Conservation (phyloP, 1,284 basidiomycete species). For the Rugosomyces carneus region DNA sequence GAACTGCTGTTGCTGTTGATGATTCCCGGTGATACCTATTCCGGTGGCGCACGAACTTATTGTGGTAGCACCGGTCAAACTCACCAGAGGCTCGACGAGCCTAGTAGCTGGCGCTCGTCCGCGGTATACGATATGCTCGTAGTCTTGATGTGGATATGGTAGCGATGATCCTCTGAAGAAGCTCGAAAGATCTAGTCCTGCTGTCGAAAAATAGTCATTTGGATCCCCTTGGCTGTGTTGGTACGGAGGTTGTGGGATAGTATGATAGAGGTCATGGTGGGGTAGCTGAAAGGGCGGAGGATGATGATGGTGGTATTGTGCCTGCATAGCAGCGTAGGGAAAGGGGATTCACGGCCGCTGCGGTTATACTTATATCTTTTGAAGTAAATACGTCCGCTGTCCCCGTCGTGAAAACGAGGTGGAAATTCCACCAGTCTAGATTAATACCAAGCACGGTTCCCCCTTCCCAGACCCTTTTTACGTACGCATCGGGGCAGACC, state of each 20-base stretch:
- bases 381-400: constrained; percentile 29
- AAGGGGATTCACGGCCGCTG: constrained; percentile 21
- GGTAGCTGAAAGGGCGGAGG: constrained; percentile 16
- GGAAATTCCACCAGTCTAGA: constrained; percentile 33
- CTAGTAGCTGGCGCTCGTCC: constrained; percentile 28
- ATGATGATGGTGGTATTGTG: constrained; percentile 27
- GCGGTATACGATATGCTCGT: constrained; percentile 35
- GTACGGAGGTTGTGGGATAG: constrained; percentile 18
- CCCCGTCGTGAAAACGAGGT: constrained; percentile 28
- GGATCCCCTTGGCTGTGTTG: constrained; percentile 16
- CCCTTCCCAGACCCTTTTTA: constrained; percentile 31
- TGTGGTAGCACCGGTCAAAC: constrained; percentile 22
- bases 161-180: constrained; percentile 45
- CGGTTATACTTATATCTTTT: constrained; percentile 33
- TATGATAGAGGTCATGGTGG: constrained; percentile 15
- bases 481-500: constrained; percentile 32
- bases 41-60: constrained; percentile 36
- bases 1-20: constrained; percentile 14
- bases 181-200: constrained; percentile 27
- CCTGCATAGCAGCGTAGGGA: constrained; percentile 27
- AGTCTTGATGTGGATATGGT: constrained; percentile 36
- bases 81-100: constrained; percentile 24
- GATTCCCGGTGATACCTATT: constrained; percentile 33
- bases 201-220: constrained; percentile 24
- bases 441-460: constrained; percentile 29